Evolutionary conservation across 495 filamentous ascomycete genomes (phyloP).

Genomic region (Xylaria scruposa): DNA sequence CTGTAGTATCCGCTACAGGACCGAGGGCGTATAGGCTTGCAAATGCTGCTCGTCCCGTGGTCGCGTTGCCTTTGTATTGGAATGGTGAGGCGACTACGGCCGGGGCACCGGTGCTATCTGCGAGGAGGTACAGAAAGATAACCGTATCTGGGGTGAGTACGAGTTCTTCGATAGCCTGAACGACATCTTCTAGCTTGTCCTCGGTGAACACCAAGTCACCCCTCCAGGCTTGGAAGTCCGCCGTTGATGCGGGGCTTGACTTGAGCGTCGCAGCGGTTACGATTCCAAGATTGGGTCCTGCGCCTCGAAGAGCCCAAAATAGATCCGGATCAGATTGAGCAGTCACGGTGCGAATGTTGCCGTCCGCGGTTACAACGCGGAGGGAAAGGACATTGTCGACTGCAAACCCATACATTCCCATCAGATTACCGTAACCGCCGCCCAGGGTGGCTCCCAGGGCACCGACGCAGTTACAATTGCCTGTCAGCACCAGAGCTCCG

Average conservation of each 20-base stretch:
- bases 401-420: constrained; percentile 55
- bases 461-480: constrained; percentile 57
- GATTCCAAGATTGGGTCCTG: constrained; percentile 54
- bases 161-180: constrained; percentile 12
- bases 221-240: constrained; percentile 1
- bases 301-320: constrained; percentile 46
- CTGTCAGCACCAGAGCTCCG: constrained; percentile 40
- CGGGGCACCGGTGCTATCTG: constrained; percentile 27
- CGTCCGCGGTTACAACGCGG: constrained; percentile 55
- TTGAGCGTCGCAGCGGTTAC: constrained; percentile 34
- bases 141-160: background rate
- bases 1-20: constrained; percentile 36
- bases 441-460: constrained; percentile 57
- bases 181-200: constrained; percentile 13
- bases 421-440: constrained; percentile 55
- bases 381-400: constrained; percentile 54
- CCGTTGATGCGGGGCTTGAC: background rate
- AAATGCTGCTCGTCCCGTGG: constrained; percentile 32
- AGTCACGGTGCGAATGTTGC: constrained; percentile 34
- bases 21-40: constrained; percentile 38
- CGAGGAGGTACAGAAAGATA: constrained; percentile 4
- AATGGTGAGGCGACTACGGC: constrained; percentile 35
- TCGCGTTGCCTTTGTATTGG: constrained; percentile 32
- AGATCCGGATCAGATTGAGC: constrained; percentile 43
- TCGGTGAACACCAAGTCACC: constrained; percentile 7